Percentiles rank a stretch among this genome's conserved stretches.
Conservation (phyloP, 371 early-diverging fungal genomes). For the Mortierella sp. region DNA sequence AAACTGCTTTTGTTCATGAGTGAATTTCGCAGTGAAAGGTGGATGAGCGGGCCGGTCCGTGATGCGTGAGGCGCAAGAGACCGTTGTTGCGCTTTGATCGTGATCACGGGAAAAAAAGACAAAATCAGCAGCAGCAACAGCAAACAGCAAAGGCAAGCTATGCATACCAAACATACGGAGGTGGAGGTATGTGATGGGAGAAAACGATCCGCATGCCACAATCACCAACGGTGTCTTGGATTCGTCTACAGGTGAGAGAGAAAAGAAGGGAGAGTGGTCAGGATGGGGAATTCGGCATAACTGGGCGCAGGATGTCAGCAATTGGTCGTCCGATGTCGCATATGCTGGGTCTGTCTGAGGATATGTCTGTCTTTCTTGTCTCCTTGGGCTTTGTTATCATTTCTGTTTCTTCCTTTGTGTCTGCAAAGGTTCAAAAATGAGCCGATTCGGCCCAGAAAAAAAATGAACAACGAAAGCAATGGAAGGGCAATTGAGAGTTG, state of each 20-base stretch:
- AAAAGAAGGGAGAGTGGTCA: background rate
- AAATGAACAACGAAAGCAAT: too few species aligned
- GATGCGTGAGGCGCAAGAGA: background rate
- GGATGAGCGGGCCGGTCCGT: background rate
- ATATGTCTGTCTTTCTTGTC: background rate
- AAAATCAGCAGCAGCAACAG: background rate
- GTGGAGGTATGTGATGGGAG: constrained; percentile 97
- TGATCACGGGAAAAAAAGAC: background rate
- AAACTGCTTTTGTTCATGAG: too few species aligned
- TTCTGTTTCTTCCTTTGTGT: background rate
- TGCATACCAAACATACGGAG: constrained; percentile 96
- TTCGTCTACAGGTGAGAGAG: constrained; percentile 68
- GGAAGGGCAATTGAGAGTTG: too few species aligned
- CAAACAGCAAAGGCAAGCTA: background rate
- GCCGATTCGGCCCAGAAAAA: background rate
- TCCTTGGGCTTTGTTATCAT: background rate
- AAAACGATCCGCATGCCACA: constrained; percentile 98
- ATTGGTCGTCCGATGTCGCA: background rate
- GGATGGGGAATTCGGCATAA: background rate
- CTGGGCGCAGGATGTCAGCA: background rate
- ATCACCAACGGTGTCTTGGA: constrained; percentile 89
- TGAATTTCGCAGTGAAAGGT: too few species aligned
- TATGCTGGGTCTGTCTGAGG: background rate
- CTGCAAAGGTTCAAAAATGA: background rate
- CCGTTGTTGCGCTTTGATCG: constrained; percentile 1